Conservation (phyloP, 768 basidiomycete species). For the Suillus cothurnatus region DNA sequence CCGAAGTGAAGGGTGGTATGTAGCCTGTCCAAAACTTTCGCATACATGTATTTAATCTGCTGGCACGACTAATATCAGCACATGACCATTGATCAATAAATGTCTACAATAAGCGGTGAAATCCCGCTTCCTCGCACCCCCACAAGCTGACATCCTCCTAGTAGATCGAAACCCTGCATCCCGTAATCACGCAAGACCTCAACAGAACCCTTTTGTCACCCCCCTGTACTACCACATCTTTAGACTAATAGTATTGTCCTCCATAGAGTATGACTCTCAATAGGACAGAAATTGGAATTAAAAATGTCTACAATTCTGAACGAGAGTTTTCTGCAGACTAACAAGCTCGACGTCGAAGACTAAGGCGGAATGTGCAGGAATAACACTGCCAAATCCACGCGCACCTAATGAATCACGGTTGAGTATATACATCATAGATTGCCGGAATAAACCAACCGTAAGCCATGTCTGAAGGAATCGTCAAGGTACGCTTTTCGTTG, state of each 20-base stretch:
- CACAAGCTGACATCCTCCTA: too few relatives aligned
- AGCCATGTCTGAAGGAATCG: conserved; percentile 77
- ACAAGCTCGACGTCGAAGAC: conserved; percentile 88
- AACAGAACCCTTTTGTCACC: too few relatives aligned
- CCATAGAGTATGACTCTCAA: too few relatives aligned
- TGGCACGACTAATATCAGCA: not conserved
- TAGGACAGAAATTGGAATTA: too few relatives aligned
- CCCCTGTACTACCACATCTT: too few relatives aligned
- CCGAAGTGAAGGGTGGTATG: conserved; percentile 7
- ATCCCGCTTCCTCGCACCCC: too few relatives aligned
- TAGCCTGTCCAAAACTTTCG: not conserved
- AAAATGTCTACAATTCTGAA: conserved; percentile 55
- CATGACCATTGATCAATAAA: not conserved
- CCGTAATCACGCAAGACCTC: too few relatives aligned
- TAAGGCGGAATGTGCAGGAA: conserved; percentile 78
- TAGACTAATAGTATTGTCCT: too few relatives aligned
- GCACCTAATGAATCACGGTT: conserved; percentile 46
- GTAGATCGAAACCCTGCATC: too few relatives aligned
- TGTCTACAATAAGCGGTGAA: conserved; percentile 53
- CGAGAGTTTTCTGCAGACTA: conserved; percentile 52
- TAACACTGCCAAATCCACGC: conserved; percentile 74
- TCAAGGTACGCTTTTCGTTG: conserved; percentile 85
- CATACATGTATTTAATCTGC: too few relatives aligned
- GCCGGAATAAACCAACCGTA: conserved; percentile 63
- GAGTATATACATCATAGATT: not conserved